A percentile compares a stretch with the other conserved stretches of the same genome.
These are phyloP conservation scores for Phytophthora hybrid DNA, from an alignment of 352 stramenopile species.

Conservation along the genomic window DNA sequence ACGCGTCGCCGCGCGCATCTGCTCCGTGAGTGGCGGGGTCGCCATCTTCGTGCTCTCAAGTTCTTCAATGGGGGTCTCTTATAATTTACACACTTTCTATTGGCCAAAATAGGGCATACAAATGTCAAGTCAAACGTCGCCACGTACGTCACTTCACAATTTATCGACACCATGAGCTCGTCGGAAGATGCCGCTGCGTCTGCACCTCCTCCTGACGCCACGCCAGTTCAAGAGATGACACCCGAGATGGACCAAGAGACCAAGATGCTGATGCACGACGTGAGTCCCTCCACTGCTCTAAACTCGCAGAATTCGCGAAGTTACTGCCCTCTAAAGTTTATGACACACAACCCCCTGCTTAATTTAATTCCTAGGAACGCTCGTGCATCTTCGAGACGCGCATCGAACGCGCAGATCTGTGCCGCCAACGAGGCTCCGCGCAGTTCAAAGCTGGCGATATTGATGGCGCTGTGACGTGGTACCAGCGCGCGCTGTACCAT, in stretches of 20 bases:
- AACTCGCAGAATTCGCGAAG: slow-evolving; percentile 19
- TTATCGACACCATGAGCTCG: slow-evolving; percentile 23
- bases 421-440: slow-evolving; percentile 68
- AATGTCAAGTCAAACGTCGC: slow-evolving; percentile 12
- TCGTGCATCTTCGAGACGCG: slow-evolving; percentile 89
- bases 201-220: slow-evolving; percentile 7
- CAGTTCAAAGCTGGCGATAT: slow-evolving; percentile 68
- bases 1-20: slow-evolving; percentile 60
- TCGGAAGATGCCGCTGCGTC: neutral
- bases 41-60: slow-evolving; percentile 13
- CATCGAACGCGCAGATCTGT: slow-evolving; percentile 69
- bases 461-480: slow-evolving; percentile 63
- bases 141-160: slow-evolving; percentile 28
- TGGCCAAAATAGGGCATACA: slow-evolving; percentile 7
- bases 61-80: slow-evolving; percentile 13
- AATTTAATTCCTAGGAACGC: slow-evolving; percentile 57
- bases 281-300: slow-evolving; percentile 16
- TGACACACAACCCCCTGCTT: neutral
- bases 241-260: slow-evolving; percentile 37
- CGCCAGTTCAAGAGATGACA: neutral
- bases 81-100: slow-evolving; percentile 11
- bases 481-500: slow-evolving; percentile 80
- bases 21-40: slow-evolving; percentile 45
- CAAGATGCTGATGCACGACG: slow-evolving; percentile 46
- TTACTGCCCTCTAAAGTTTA: slow-evolving; percentile 15